phyloP scores from a whole-genome alignment of 2,329 filamentous ascomycete species.

The Exophiala sideris region DNA sequence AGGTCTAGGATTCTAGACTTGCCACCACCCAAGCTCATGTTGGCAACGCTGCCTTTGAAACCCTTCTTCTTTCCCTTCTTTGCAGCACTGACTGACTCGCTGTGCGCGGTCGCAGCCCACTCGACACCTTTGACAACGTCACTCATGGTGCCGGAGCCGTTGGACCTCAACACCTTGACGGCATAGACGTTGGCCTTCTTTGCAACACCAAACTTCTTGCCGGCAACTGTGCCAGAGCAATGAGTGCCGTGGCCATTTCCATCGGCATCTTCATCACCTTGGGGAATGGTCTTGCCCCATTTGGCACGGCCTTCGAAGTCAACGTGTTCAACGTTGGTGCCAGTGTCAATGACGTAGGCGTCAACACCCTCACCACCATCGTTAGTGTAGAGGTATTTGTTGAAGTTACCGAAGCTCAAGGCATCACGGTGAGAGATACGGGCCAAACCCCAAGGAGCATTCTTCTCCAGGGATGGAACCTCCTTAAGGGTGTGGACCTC shows the following conservation, averaged over 20 bases:
- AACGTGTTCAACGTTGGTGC: constrained; percentile 88
- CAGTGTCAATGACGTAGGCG: constrained; percentile 97
- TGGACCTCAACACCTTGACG: constrained; percentile 96
- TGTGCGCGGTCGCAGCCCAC: constrained; percentile 79
- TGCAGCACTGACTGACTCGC: constrained; percentile 69
- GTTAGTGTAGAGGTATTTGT: constrained; percentile 92
- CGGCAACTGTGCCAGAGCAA: constrained; percentile 96
- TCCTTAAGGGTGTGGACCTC: constrained; percentile 75
- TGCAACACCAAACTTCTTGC: constrained; percentile 98
- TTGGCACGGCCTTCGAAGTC: constrained; percentile 94
- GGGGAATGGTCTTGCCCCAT: constrained; percentile 96
- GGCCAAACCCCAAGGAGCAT: constrained; percentile 96
- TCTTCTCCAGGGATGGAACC: constrained; percentile 68
- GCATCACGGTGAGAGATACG: constrained; percentile 92
- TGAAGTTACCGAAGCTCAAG: constrained; percentile 80
- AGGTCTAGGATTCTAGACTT: constrained; percentile 89
- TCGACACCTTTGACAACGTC: constrained; percentile 98
- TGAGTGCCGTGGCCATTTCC: constrained; percentile 98
- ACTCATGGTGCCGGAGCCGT: constrained; percentile 96
- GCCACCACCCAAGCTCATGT: constrained; percentile 98
- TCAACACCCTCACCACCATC: constrained; percentile 96
- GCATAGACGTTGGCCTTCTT: constrained; percentile 98
- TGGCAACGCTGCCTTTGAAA: constrained; percentile 98
- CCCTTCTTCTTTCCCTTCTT: constrained; percentile 88
- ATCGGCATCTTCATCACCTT: constrained; percentile 75